Evolutionary conservation across 2,329 filamentous ascomycete species (phyloP).

Genomic region (Fusarium foetens): DNA sequence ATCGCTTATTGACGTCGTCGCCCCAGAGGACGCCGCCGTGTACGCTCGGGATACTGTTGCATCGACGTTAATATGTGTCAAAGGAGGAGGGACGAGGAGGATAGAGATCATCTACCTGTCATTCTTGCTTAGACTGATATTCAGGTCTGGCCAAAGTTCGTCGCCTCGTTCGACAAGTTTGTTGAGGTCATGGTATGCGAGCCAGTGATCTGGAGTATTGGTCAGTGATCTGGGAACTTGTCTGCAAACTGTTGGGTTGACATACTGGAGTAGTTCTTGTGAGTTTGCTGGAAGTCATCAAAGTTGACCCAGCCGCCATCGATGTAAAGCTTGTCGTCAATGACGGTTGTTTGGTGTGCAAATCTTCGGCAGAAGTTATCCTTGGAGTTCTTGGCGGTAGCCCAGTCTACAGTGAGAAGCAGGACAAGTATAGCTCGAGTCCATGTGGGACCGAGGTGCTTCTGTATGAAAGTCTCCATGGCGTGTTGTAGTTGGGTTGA

Average conservation of each 20-base stretch:
- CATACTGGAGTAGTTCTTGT: conserved; percentile 2
- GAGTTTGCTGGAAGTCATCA: conserved; percentile 5
- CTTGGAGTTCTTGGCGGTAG: neutral
- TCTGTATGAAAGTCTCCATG: neutral
- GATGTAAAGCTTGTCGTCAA: neutral
- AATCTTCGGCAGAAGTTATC: neutral
- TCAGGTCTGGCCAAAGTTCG: neutral
- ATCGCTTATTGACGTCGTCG: neutral
- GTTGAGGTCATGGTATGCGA: neutral
- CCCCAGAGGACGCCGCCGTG: neutral
- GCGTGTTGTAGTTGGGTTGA: neutral
- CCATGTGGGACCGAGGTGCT: neutral
- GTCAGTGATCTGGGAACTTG: neutral
- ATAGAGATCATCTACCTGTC: neutral
- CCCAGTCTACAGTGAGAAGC: rapidly evolving
- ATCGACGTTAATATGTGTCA: neutral
- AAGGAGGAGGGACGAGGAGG: rapidly evolving
- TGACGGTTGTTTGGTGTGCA: neutral
- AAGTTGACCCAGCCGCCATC: conserved; percentile 9
- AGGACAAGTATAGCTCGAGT: neutral
- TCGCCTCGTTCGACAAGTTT: neutral
- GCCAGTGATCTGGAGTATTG: neutral
- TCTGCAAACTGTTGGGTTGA: rapidly evolving
- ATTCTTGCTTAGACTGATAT: neutral
- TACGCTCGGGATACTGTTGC: neutral